phyloP scores from a whole-genome alignment of 169 alveolate genomes.

The Babesia bovis region DNA sequence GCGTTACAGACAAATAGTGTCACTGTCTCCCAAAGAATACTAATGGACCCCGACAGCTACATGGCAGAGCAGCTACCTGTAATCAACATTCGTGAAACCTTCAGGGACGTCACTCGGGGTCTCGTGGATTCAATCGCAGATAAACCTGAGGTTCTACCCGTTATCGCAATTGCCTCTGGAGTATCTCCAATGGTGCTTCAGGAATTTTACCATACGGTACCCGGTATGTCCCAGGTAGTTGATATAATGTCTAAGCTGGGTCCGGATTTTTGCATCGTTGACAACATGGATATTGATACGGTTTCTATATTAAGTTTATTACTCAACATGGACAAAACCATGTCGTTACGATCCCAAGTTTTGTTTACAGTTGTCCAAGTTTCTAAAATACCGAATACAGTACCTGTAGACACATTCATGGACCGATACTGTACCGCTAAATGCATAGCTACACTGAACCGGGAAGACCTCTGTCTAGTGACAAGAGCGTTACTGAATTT shows the following conservation, averaged over 20 bases:
- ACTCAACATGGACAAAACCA: background rate
- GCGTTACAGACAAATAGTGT: background rate
- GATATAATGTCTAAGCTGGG: background rate
- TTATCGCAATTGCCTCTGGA: slow-evolving; percentile 5
- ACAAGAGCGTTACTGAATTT: background rate
- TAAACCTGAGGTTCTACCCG: slow-evolving; percentile 9
- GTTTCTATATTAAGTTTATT: background rate
- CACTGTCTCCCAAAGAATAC: too few relatives aligned
- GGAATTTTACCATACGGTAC: background rate
- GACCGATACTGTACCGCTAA: background rate
- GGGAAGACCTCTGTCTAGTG: slow-evolving; percentile 9
- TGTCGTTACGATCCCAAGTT: background rate
- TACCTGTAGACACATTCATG: background rate
- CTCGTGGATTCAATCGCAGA: background rate
- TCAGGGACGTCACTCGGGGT: background rate
- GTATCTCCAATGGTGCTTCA: slow-evolving; percentile 4
- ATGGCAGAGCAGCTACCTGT: background rate
- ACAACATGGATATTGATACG: background rate
- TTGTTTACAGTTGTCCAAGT: background rate
- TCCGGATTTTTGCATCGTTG: background rate
- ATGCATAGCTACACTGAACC: background rate
- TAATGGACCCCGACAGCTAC: background rate
- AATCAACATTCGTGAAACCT: background rate
- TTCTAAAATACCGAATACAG: background rate
- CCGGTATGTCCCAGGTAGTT: background rate